A percentile compares a stretch with the other conserved stretches of the same genome.
Conservation (phyloP, 768 basidiomycete species). For the Suillus variegatus region DNA sequence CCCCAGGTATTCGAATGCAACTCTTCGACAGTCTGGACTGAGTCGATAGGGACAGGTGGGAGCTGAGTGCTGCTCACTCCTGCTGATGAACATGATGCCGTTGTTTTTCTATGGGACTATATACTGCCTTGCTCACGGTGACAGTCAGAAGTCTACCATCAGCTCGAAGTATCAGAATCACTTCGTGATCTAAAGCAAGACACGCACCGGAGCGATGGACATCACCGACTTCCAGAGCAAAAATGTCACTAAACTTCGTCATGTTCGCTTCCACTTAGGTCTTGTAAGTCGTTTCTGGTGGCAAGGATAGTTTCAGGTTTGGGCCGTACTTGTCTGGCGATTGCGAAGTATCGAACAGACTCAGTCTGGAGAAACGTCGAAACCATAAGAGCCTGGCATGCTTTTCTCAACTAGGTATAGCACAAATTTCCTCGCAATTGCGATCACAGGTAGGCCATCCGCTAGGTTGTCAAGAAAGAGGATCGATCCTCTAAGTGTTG, state of each 20-base stretch:
- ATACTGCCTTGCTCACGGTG: too few species aligned
- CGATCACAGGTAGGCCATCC: slow-evolving; percentile 14
- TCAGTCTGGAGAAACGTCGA: slow-evolving; percentile 19
- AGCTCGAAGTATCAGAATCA: background rate
- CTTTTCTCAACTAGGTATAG: slow-evolving; percentile 18
- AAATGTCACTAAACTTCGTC: slow-evolving; percentile 14
- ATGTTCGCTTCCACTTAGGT: slow-evolving; percentile 18
- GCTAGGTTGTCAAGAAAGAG: slow-evolving; percentile 15
- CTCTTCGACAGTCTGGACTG: background rate
- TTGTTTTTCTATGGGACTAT: background rate
- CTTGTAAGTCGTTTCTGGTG: slow-evolving; percentile 29
- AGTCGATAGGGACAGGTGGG: background rate
- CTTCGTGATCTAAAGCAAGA: background rate
- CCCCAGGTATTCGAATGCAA: background rate
- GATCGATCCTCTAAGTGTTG: slow-evolving; percentile 22
- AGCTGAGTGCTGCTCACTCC: background rate
- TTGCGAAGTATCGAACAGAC: slow-evolving; percentile 32
- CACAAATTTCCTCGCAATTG: slow-evolving; percentile 19
- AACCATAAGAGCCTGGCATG: slow-evolving; percentile 21
- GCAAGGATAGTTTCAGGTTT: slow-evolving; percentile 26
- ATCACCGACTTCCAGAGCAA: slow-evolving; percentile 17
- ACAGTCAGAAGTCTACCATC: slow-evolving; percentile 6
- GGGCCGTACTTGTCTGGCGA: slow-evolving; percentile 28
- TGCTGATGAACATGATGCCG: background rate
- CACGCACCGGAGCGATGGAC: slow-evolving; percentile 12